Conservation (phyloP, 2,329 filamentous ascomycete species). For the Scytalidium sp. region DNA sequence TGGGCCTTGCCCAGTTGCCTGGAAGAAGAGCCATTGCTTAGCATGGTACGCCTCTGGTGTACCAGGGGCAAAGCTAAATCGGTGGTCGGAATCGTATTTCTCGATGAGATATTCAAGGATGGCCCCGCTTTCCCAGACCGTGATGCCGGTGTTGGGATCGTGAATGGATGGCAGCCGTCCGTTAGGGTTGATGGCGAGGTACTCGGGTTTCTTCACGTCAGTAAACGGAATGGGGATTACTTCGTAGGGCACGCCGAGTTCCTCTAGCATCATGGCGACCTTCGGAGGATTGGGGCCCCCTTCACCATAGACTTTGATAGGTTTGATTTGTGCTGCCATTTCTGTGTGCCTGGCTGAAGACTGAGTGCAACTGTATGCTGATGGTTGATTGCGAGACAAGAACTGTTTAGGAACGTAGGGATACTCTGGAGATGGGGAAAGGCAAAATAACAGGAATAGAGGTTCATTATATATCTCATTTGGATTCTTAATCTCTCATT, state of each 20-base stretch:
- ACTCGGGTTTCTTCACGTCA: slow-evolving; percentile 35
- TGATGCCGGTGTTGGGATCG: slow-evolving; percentile 38
- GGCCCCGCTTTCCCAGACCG: slow-evolving; percentile 42
- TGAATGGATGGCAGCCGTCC: slow-evolving; percentile 28
- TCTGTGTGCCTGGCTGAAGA: no score
- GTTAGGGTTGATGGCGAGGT: slow-evolving; percentile 28
- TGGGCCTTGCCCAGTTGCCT: slow-evolving; percentile 34
- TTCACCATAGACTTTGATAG: neutral
- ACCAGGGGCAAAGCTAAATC: slow-evolving; percentile 28
- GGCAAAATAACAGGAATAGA: no score
- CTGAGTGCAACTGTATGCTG: no score
- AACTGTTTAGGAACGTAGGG: no score
- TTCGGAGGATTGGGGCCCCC: slow-evolving; percentile 24
- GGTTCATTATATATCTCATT: no score
- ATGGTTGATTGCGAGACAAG: no score
- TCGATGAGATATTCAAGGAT: slow-evolving; percentile 41
- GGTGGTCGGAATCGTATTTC: slow-evolving; percentile 36
- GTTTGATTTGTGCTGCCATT: no score
- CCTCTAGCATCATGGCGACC: slow-evolving; percentile 40
- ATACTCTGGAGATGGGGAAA: no score
- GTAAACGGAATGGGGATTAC: slow-evolving; percentile 30
- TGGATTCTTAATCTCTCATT: no score
- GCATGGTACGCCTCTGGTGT: slow-evolving; percentile 27
- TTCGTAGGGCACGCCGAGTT: slow-evolving; percentile 39
- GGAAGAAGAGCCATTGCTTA: slow-evolving; percentile 37